These are phyloP conservation scores for Mimosa pudica DNA, from an alignment of 306 rosid species.

Conservation along the genomic window DNA sequence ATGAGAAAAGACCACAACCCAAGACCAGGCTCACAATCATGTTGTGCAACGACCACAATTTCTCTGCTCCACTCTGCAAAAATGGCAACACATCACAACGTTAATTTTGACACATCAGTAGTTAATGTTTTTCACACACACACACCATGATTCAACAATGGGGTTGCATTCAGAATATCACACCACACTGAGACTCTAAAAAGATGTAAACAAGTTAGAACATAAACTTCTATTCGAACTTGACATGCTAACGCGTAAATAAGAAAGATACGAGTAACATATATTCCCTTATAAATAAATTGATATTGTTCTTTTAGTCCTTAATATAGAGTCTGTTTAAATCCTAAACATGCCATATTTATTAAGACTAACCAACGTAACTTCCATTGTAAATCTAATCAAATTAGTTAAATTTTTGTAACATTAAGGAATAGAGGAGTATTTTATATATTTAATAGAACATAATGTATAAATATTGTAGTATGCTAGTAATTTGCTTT, in stretches of 20 bases:
- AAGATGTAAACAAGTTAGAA: neutral
- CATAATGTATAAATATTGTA: no score
- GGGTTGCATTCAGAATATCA: neutral
- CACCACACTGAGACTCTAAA: neutral
- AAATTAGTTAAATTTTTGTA: no score
- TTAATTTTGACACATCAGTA: neutral
- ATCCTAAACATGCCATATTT: no score
- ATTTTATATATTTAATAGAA: no score
- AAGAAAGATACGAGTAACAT: neutral
- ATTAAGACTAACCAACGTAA: no score
- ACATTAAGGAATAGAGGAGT: no score
- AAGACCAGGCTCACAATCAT: slow-evolving; percentile 59
- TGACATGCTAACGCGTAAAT: neutral
- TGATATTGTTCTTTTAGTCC: no score
- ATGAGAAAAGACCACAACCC: slow-evolving; percentile 53
- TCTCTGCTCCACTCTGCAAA: slow-evolving; percentile 84
- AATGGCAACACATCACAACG: neutral
- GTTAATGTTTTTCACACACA: neutral
- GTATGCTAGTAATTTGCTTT: neutral
- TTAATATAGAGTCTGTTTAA: no score
- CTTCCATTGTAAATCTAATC: no score
- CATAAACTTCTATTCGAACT: neutral
- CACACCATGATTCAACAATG: neutral
- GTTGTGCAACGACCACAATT: slow-evolving; percentile 52
- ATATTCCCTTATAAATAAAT: no score